phyloP scores from a whole-genome alignment of 768 basidiomycete species.

The Podaxis rugospora region DNA sequence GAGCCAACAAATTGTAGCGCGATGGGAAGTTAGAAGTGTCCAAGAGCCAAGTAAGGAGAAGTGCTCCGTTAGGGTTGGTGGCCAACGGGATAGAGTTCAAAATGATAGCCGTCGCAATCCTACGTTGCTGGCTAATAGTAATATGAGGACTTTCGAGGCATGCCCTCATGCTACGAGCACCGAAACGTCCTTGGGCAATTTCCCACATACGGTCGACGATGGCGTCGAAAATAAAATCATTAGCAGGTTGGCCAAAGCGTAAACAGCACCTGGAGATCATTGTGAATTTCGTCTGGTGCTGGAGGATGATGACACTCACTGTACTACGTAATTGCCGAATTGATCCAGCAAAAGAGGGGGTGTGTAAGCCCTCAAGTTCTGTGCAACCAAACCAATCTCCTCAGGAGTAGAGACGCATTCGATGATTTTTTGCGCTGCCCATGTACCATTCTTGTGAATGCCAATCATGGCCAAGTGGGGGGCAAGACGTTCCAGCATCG shows the following conservation, averaged over 20 bases:
- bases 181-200: constrained; percentile 95
- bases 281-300: not conserved
- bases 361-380: constrained; percentile 84
- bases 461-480: constrained; percentile 97
- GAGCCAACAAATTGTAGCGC: constrained; percentile 91
- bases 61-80: constrained; percentile 95
- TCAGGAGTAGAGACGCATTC: constrained; percentile 88
- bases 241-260: constrained; percentile 83
- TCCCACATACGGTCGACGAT: constrained; percentile 99
- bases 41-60: constrained; percentile 93
- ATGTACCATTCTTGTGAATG: constrained; percentile 99
- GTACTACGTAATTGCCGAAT: constrained; percentile 90
- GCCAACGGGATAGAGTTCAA: constrained; percentile 97
- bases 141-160: constrained; percentile 91
- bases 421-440: constrained; percentile 99
- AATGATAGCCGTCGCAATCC: constrained; percentile 90
- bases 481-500: constrained; percentile 90
- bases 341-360: constrained; percentile 94
- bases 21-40: constrained; percentile 94
- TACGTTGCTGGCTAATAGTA: constrained; percentile 86
- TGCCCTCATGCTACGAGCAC: constrained; percentile 96
- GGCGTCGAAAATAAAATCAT: constrained; percentile 96
- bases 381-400: constrained; percentile 79
- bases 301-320: constrained; percentile 45
- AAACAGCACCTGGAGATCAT: constrained; percentile 65